phyloP scores from a whole-genome alignment of 1,284 basidiomycete species.

The Tetrapyrgos nigripes region DNA sequence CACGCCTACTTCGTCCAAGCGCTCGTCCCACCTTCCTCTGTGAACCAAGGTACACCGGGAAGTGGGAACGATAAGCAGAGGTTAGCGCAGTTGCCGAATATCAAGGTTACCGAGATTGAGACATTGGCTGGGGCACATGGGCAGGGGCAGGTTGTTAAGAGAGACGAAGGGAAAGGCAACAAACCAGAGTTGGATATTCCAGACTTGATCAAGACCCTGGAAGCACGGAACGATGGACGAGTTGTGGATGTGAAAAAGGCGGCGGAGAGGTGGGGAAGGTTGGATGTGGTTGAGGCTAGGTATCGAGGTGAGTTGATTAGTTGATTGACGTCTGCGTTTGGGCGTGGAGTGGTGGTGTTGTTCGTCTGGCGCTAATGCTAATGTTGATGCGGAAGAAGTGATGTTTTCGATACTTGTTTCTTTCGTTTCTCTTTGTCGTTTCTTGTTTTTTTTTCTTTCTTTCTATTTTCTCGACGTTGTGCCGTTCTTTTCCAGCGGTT shows the following conservation, averaged over 20 bases:
- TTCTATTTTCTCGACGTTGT: too few species aligned
- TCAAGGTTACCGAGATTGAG: conserved; percentile 59
- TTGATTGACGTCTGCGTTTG: too few species aligned
- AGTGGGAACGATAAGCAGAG: too few species aligned
- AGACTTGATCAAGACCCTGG: conserved; percentile 56
- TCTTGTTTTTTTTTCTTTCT: neutral
- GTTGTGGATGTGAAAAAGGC: conserved; percentile 72
- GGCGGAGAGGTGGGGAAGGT: conserved; percentile 76
- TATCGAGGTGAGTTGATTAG: conserved; percentile 91
- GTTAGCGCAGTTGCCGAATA: conserved; percentile 80
- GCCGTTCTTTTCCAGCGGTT: neutral
- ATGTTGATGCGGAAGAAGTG: too few species aligned
- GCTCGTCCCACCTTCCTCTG: conserved; percentile 55
- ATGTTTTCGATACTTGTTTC: too few species aligned
- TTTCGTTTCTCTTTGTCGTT: too few species aligned
- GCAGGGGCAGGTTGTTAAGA: too few species aligned
- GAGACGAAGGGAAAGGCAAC: too few species aligned
- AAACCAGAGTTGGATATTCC: conserved; percentile 38
- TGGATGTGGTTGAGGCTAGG: conserved; percentile 85
- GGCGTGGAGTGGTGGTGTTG: too few species aligned
- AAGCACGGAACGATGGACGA: conserved; percentile 59
- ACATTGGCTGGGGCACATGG: conserved; percentile 31
- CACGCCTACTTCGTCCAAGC: conserved; percentile 90
- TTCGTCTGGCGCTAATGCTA: too few species aligned
- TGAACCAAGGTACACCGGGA: neutral